Evolutionary conservation across 2,329 filamentous ascomycete species (phyloP).

Genomic region (Ascochyta pisi): DNA sequence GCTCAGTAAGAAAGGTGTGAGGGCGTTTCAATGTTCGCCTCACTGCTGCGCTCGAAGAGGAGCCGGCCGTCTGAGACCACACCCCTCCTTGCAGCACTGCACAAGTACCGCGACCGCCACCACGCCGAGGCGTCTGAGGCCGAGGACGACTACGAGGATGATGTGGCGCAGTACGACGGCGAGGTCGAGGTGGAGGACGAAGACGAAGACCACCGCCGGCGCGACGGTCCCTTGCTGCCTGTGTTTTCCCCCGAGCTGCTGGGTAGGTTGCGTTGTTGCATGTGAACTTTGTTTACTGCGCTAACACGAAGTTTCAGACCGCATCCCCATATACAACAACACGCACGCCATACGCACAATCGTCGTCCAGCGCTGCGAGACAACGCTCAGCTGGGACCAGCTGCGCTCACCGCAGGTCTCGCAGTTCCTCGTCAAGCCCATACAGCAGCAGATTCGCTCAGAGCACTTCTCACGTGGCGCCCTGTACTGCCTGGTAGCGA

Average conservation of each 20-base stretch:
- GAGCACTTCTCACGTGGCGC: constrained; percentile 87
- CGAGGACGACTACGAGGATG: constrained; percentile 31
- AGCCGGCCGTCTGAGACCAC: constrained; percentile 41
- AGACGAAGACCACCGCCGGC: constrained; percentile 34
- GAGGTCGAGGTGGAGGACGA: constrained; percentile 43
- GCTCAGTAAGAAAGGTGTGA: constrained; percentile 20
- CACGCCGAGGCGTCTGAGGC: constrained; percentile 30
- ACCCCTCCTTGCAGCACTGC: constrained; percentile 44
- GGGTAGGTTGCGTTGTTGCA: constrained; percentile 32
- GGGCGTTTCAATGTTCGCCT: constrained; percentile 47
- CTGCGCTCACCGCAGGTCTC: constrained; percentile 94
- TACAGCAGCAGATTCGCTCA: constrained; percentile 84
- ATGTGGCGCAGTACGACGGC: constrained; percentile 34
- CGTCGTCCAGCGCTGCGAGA: constrained; percentile 85
- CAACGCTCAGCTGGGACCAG: constrained; percentile 92
- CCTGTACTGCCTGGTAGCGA: constrained; percentile 88
- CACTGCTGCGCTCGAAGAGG: constrained; percentile 43
- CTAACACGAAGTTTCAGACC: constrained; percentile 63
- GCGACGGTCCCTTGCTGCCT: constrained; percentile 48
- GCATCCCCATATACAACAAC: constrained; percentile 85
- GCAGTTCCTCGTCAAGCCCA: constrained; percentile 93
- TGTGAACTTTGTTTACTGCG: constrained; percentile 24
- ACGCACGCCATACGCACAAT: constrained; percentile 89
- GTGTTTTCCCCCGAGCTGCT: constrained; percentile 50
- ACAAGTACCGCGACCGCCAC: constrained; percentile 37